These are phyloP conservation scores for Xenosphaeropsis pyriputrescens DNA, from an alignment of 2,329 filamentous ascomycete species.

Conservation along the genomic window DNA sequence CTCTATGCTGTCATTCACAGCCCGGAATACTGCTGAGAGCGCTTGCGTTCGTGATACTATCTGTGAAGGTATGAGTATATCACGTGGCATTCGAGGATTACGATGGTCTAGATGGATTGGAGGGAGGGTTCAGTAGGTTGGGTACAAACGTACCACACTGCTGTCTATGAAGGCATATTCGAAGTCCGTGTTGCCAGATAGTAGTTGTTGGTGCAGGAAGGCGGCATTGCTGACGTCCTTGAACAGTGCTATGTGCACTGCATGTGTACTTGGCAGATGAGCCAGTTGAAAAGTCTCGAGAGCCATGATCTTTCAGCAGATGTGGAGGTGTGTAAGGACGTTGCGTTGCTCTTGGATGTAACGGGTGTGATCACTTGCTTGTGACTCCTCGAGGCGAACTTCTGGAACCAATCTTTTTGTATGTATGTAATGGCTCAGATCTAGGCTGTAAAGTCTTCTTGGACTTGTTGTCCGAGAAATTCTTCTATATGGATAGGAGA, in stretches of 20 bases:
- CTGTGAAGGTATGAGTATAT: conserved; percentile 12
- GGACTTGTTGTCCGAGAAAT: too few relatives aligned
- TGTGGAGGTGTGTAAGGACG: too few relatives aligned
- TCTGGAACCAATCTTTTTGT: too few relatives aligned
- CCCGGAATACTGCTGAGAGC: conserved; percentile 31
- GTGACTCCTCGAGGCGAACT: too few relatives aligned
- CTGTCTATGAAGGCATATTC: conserved; percentile 94
- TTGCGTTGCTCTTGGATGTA: too few relatives aligned
- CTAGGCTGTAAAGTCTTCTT: too few relatives aligned
- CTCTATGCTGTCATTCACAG: conserved; percentile 29
- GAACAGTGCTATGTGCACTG: conserved; percentile 64
- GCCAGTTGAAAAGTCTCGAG: conserved; percentile 55
- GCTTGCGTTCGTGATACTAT: conserved; percentile 31
- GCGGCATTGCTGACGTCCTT: conserved; percentile 60
- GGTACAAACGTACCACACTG: conserved; percentile 40
- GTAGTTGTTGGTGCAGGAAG: conserved; percentile 68
- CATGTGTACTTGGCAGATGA: conserved; percentile 54
- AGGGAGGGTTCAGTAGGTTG: not conserved
- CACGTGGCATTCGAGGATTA: conserved; percentile 3
- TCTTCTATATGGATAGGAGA: too few relatives aligned
- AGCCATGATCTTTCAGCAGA: conserved; percentile 21
- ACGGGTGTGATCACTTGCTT: too few relatives aligned
- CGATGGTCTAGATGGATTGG: not conserved
- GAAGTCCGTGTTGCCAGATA: conserved; percentile 71
- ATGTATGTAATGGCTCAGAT: too few relatives aligned